A percentile compares a stretch with the other conserved stretches of the same genome.
These are phyloP conservation scores for Przewalskia tangutica DNA, from an alignment of 257 asterid species.

Conservation along the genomic window DNA sequence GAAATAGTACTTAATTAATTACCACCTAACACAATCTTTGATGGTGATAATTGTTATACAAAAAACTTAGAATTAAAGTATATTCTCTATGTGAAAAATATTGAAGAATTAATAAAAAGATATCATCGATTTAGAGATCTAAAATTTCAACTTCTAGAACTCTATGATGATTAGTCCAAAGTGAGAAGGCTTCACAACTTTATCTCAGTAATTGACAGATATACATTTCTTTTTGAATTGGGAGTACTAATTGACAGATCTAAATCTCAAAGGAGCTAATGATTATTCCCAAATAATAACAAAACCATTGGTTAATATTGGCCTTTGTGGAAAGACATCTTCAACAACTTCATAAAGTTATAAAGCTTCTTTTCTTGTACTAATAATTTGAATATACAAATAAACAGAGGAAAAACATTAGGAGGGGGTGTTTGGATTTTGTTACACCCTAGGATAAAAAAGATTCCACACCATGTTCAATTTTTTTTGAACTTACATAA, in stretches of 20 bases:
- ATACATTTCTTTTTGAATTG: neutral
- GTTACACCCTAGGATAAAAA: neutral
- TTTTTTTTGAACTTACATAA: too few relatives aligned
- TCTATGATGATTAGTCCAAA: neutral
- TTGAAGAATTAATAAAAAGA: too few relatives aligned
- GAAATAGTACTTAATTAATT: too few relatives aligned
- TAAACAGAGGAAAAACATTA: neutral
- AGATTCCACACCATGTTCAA: too few relatives aligned
- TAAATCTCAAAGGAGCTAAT: neutral
- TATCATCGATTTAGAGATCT: neutral
- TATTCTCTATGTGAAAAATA: too few relatives aligned
- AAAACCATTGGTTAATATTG: neutral
- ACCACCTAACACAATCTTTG: too few relatives aligned
- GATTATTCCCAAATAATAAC: neutral
- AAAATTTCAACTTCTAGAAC: neutral
- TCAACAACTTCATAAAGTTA: neutral
- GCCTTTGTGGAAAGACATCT: neutral
- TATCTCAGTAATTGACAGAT: neutral
- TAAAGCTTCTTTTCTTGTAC: neutral
- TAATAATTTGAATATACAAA: neutral
- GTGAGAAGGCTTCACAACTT: neutral
- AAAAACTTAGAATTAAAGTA: too few relatives aligned
- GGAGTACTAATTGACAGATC: neutral
- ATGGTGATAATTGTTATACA: too few relatives aligned
- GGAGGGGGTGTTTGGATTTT: neutral